phyloP scores from a whole-genome alignment of 176 grass and related monocot genomes.

The Olyra latifolia region DNA sequence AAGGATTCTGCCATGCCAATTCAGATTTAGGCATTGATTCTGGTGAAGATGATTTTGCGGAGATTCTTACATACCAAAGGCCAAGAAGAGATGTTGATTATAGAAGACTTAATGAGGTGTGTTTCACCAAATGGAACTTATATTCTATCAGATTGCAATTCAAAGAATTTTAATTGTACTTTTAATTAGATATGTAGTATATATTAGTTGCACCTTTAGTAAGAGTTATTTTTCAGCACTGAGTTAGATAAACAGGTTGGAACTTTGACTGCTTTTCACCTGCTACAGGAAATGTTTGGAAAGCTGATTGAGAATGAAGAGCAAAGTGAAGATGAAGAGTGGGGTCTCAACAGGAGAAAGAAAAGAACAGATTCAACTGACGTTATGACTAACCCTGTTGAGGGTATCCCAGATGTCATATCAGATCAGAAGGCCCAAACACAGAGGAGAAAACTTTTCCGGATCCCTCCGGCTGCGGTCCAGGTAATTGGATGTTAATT shows the following conservation, averaged over 20 bases:
- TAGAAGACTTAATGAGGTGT: constrained; percentile 85
- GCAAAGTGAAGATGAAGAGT: constrained; percentile 94
- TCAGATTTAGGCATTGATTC: constrained; percentile 48
- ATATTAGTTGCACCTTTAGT: not conserved
- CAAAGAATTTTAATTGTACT: constrained; percentile 17
- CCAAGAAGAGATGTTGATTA: constrained; percentile 75
- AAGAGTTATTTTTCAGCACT: constrained; percentile 12
- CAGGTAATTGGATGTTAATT: constrained; percentile 48
- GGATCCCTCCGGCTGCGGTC: constrained; percentile 75
- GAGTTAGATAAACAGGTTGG: constrained; percentile 1
- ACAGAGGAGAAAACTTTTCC: constrained; percentile 67
- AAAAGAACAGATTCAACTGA: constrained; percentile 46
- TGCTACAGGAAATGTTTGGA: constrained; percentile 90
- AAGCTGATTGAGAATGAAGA: constrained; percentile 61
- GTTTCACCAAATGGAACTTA: constrained; percentile 36
- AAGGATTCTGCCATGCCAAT: constrained; percentile 39
- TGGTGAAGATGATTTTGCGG: constrained; percentile 44
- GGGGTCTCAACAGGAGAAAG: constrained; percentile 62
- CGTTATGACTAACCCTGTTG: constrained; percentile 29
- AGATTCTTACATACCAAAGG: constrained; percentile 59
- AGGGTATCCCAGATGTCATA: constrained; percentile 31
- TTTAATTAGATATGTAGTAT: constrained; percentile 5
- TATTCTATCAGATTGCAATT: constrained; percentile 11
- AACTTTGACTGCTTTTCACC: constrained; percentile 21
- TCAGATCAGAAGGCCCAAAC: constrained; percentile 39